Evolutionary conservation across 345 rosid genomes (phyloP), one percentile per base, ranked within the genome.

Genomic region (Corchorus olitorius): DNA sequence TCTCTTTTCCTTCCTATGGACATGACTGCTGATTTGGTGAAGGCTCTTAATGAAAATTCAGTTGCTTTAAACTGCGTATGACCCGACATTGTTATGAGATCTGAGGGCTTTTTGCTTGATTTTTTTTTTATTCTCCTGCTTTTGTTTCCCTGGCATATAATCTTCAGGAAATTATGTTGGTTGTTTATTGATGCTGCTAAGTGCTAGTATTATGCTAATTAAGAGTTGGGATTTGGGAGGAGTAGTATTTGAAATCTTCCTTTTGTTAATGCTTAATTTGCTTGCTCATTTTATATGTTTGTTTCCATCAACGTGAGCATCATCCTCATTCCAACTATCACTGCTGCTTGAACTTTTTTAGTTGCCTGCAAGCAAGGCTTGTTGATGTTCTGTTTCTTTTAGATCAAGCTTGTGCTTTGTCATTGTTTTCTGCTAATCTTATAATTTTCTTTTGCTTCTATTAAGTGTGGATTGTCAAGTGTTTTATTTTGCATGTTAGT

Each of bases 11-110:
- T 52, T 52, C 60, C 8, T 53, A 50, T 70, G 45, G 14, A 52
- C 45, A 52, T 2, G 20, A 46, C 22, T 52, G 46, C 15, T 52
- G 46, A 34, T 52, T 0, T 70, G 2, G 45, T 17, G 58, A 65
- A 59, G 77, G 74, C 74, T 80, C 63, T 12, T 49, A 17, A 65
- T 0, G 70, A 58, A 76, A 72, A 67, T 62, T 27, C 69, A 72
- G 15, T 64, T 46, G 12, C 55, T 64, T 46, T 27, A 49, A 20
- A 48, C 76, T 56, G 39, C 55, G 61, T 62, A 77, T 81, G 84
- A 81, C 66, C 60, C 0, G 41, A 22, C 37, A 63, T 74, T 53
- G 76, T 76, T 69, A 77, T 81, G 78, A 73, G 78, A 77, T 81
- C 78, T 81, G 80, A 81, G 78, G 83, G 78, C 78, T 16, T 59